Base-by-base conservation (phyloP, 2,329 filamentous ascomycete genomes). In the Xylaria sp. region DNA sequence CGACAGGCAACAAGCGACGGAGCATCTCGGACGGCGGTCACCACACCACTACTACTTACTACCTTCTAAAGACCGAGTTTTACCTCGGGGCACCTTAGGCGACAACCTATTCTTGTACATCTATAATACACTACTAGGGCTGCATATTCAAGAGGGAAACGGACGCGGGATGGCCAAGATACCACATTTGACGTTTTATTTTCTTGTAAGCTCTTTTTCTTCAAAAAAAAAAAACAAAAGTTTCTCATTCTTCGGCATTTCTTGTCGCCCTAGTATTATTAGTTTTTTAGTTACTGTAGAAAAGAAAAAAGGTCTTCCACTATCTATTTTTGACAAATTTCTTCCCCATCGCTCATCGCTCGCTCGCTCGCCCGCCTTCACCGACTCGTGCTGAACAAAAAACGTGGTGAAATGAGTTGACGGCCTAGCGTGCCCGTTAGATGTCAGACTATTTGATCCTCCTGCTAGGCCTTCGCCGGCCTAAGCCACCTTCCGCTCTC, bases 171-270 rank as follows among this genome's bases (percentile, higher is more conserved):
- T n/a, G n/a, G n/a, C n/a, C 39, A 49, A 42, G 47, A 49, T 49
- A 49, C 47, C 47, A 49, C n/a, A 49, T 43, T 49, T 49, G 47
- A 48, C n/a, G 21, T 48, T 42, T 43, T 16, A 8, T 41, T 21
- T 49, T 48, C 29, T 9, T 26, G 5, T 26, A 9, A n/a, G n/a
- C n/a, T 9, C 24, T 26, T 26, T 34, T 13, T 24, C 8, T 4
- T n/a, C n/a, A n/a, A n/a, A n/a, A n/a, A n/a, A n/a, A n/a, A n/a
- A n/a, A n/a, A n/a, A n/a, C n/a, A n/a, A n/a, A n/a, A n/a, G n/a
- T n/a, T n/a, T n/a, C n/a, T n/a, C n/a, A n/a, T n/a, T n/a, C n/a
- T n/a, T n/a, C n/a, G n/a, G n/a, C n/a, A n/a, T n/a, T n/a, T n/a
- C n/a, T n/a, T n/a, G n/a, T n/a, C n/a, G n/a, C n/a, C n/a, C n/a